Evolutionary conservation across 2,329 filamentous ascomycete genomes (phyloP).

Genomic region (Samsoniella hepiali): DNA sequence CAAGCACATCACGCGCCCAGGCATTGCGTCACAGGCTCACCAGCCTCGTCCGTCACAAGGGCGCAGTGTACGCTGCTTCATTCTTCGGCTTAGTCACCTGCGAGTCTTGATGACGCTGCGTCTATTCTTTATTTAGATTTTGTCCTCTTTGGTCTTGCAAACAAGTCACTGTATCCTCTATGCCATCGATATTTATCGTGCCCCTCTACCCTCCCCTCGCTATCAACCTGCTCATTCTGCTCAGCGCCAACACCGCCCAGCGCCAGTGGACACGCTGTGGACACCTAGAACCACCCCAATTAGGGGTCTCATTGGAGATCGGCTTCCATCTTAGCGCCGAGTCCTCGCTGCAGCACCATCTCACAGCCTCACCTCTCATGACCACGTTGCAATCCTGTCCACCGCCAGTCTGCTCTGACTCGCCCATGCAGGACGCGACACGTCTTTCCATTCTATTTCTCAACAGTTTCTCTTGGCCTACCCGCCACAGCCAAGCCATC

Average conservation of each 20-base stretch:
- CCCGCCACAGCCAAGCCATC: not conserved
- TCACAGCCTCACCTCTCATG: not conserved
- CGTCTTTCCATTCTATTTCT: not conserved
- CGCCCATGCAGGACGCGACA: not conserved
- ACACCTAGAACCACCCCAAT: no score
- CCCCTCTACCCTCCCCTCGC: not conserved
- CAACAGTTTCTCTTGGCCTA: not conserved
- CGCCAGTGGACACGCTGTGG: no score
- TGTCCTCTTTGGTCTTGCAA: not conserved
- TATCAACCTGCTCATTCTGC: not conserved
- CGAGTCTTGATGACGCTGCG: not conserved
- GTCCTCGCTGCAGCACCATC: no score
- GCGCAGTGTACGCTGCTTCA: not conserved
- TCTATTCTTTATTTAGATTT: not conserved
- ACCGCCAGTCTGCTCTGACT: not conserved
- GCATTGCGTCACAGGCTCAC: conserved; percentile 15
- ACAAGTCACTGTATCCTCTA: not conserved
- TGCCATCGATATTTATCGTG: not conserved
- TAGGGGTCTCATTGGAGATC: no score
- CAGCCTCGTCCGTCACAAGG: conserved; percentile 12
- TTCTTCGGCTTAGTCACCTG: conserved; percentile 10
- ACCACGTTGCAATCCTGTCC: not conserved
- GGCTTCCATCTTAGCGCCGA: no score
- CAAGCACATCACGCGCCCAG: conserved; percentile 15
- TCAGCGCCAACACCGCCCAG: no score